These are phyloP conservation scores for Fusarium incarnatum DNA, from an alignment of 2,329 filamentous ascomycete genomes.

Conservation along the genomic window DNA sequence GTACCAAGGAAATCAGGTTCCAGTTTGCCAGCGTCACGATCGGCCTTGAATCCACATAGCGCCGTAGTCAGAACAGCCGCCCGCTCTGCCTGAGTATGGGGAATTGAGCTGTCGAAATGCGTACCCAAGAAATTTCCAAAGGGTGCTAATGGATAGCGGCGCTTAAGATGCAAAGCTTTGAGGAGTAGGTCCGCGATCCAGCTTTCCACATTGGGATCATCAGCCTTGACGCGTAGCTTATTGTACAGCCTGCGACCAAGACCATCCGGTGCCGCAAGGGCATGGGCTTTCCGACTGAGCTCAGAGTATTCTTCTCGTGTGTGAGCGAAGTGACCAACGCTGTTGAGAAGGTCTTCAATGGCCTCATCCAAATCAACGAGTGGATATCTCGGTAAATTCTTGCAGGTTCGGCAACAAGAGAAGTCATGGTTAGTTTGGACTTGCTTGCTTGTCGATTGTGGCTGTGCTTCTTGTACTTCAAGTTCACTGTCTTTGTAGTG, in stretches of 20 bases:
- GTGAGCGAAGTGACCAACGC: slow-evolving; percentile 6
- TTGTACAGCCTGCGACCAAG: slow-evolving; percentile 14
- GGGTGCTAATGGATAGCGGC: slow-evolving; percentile 8
- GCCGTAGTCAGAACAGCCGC: slow-evolving; percentile 6
- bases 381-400: not conserved
- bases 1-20: slow-evolving; percentile 5
- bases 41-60: slow-evolving; percentile 4
- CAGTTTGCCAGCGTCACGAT: not conserved
- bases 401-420: slow-evolving; percentile 10
- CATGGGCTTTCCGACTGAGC: slow-evolving; percentile 14
- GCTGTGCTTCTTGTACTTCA: not conserved
- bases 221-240: not conserved
- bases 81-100: slow-evolving; percentile 1
- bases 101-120: not conserved
- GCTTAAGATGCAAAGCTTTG: slow-evolving; percentile 7
- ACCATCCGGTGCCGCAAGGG: not conserved
- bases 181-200: slow-evolving; percentile 13
- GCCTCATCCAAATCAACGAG: slow-evolving; percentile 13
- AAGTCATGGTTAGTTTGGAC: not conserved
- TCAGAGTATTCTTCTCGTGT: slow-evolving; percentile 3
- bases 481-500: rapidly evolving
- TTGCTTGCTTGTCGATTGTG: not conserved
- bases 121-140: slow-evolving; percentile 12
- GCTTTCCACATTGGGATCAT: slow-evolving; percentile 8
- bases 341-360: slow-evolving; percentile 1